phyloP scores from a whole-genome alignment of 805 yeast species.

The Torulaspora microellipsoides region DNA sequence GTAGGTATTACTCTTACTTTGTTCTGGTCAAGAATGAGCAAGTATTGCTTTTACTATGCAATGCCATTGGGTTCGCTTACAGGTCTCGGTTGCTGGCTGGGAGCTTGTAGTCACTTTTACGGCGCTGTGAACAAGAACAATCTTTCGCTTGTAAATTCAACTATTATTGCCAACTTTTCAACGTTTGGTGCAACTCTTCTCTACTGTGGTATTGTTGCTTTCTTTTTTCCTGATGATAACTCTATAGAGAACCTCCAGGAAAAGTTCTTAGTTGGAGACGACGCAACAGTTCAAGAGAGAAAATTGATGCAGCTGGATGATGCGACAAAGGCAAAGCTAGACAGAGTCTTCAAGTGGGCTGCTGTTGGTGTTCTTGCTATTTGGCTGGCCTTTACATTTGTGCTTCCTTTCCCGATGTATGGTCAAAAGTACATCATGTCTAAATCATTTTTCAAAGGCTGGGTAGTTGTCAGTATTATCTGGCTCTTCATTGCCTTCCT shows the following conservation, averaged over 20 bases:
- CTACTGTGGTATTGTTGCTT: constrained; percentile 23
- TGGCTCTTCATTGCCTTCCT: constrained; percentile 71
- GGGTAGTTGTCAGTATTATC: constrained; percentile 76
- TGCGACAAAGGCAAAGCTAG: constrained; percentile 21
- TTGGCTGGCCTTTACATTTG: constrained; percentile 47
- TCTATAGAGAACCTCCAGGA: constrained; percentile 20
- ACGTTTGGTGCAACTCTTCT: constrained; percentile 34
- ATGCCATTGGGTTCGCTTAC: constrained; percentile 47
- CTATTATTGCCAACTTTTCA: constrained; percentile 44
- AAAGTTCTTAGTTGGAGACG: constrained; percentile 33
- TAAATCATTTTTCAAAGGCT: constrained; percentile 75
- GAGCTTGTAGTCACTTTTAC: constrained; percentile 41
- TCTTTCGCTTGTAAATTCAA: constrained; percentile 41
- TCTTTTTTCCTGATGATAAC: constrained; percentile 29
- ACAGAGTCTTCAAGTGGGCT: constrained; percentile 25
- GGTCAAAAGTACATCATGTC: constrained; percentile 75
- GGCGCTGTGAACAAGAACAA: constrained; percentile 42
- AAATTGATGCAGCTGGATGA: constrained; percentile 24
- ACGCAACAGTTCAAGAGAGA: constrained; percentile 33
- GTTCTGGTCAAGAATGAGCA: constrained; percentile 25
- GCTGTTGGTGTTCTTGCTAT: constrained; percentile 44
- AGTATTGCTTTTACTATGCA: constrained; percentile 22
- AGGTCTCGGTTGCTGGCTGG: constrained; percentile 45
- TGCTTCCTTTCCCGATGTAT: constrained; percentile 95
- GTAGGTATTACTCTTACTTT: constrained; percentile 29